Evolutionary conservation across 148 eudicot species (phyloP).

Genomic region (Rhododendron mucronatum): DNA sequence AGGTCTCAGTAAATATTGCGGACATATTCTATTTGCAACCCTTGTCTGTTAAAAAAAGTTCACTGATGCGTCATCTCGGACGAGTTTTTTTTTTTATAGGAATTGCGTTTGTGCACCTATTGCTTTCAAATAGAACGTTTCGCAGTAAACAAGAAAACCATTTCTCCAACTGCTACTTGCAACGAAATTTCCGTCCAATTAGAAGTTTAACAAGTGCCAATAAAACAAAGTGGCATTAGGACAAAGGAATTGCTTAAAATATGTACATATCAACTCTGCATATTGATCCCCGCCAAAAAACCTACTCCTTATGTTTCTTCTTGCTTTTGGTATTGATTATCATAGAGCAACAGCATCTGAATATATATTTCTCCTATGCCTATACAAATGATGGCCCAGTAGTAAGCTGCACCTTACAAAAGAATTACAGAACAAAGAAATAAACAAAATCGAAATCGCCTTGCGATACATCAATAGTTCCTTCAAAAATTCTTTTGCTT

Average conservation of each 20-base stretch:
- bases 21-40: too few relatives aligned
- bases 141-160: too few relatives aligned
- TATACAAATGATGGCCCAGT: neutral
- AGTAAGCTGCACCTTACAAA: neutral
- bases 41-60: too few relatives aligned
- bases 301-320: neutral
- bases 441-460: neutral
- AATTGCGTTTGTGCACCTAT: too few relatives aligned
- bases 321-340: neutral
- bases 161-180: too few relatives aligned
- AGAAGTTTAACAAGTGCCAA: too few relatives aligned
- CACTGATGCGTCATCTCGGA: too few relatives aligned
- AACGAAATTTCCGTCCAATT: too few relatives aligned
- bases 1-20: too few relatives aligned
- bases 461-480: constrained; percentile 2
- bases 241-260: neutral
- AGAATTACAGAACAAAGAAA: neutral
- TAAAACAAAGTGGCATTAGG: too few relatives aligned
- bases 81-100: too few relatives aligned
- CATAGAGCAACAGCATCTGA: neutral
- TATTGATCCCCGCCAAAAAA: neutral
- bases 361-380: neutral
- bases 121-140: too few relatives aligned
- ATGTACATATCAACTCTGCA: neutral
- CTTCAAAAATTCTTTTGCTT: neutral